phyloP scores from a whole-genome alignment of 2,329 filamentous ascomycete species.

The Chrysoporthe puriensis region DNA sequence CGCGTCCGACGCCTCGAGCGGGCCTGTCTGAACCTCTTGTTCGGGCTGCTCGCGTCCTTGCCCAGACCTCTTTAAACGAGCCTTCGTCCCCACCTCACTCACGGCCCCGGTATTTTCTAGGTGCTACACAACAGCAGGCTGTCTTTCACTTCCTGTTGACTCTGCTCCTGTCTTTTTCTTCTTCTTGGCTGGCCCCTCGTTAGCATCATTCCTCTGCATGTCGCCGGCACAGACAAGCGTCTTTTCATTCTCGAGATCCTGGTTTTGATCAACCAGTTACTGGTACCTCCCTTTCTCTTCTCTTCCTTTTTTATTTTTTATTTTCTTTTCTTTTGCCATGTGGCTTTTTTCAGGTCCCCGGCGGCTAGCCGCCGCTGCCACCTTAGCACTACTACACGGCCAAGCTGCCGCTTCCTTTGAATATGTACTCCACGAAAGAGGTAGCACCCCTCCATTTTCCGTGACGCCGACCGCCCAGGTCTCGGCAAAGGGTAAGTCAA shows the following conservation, averaged over 20 bases:
- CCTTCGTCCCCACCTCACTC: slow-evolving; percentile 8
- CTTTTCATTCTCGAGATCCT: not conserved
- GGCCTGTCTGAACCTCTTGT: not conserved
- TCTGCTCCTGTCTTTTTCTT: not conserved
- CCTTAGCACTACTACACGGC: slow-evolving; percentile 28
- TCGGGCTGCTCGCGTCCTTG: not conserved
- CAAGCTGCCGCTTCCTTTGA: slow-evolving; percentile 30
- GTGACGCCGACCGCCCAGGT: slow-evolving; percentile 15
- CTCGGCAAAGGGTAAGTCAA: slow-evolving; percentile 11
- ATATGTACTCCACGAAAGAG: slow-evolving; percentile 29
- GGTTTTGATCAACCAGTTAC: not conserved
- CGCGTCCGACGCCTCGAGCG: not conserved
- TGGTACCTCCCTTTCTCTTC: not conserved
- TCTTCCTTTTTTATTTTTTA: not conserved
- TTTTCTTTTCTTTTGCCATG: not conserved
- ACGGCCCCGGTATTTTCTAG: not conserved
- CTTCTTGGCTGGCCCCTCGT: not conserved
- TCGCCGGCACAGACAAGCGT: slow-evolving; percentile 14
- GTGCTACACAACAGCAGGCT: slow-evolving; percentile 12
- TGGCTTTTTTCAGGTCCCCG: not conserved
- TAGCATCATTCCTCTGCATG: not conserved
- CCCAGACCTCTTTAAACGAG: slow-evolving; percentile 18
- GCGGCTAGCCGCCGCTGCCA: slow-evolving; percentile 15
- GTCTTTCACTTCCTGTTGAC: slow-evolving; percentile 4
- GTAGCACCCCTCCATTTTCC: slow-evolving; percentile 23